Percentiles rank a stretch among this genome's conserved stretches.
These are phyloP conservation scores for Alloascoidea africana DNA, from an alignment of 805 yeast genomes.

Conservation along the genomic window DNA sequence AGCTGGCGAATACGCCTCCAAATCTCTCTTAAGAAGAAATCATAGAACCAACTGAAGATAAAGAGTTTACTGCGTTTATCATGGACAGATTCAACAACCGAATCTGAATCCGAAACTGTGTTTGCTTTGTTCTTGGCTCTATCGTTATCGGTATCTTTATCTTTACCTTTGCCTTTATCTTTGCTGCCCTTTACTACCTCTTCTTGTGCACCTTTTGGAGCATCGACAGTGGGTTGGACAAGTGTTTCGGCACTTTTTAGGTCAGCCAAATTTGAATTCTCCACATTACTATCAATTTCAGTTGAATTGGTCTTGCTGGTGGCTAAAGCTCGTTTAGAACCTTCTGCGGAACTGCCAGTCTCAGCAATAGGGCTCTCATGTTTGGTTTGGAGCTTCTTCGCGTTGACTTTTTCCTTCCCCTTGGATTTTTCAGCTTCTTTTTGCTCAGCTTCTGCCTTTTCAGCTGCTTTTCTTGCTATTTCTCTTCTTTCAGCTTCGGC, in stretches of 20 bases:
- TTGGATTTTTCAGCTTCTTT: not conserved
- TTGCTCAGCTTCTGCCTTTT: constrained; percentile 1
- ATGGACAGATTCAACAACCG: no score
- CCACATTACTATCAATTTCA: no score
- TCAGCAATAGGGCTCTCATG: no score
- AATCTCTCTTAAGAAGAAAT: no score
- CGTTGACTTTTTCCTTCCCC: constrained; percentile 1
- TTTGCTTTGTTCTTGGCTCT: not conserved
- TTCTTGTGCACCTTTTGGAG: not conserved
- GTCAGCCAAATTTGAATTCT: no score
- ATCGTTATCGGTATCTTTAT: not conserved
- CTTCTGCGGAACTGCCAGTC: no score
- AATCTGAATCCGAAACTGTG: not conserved
- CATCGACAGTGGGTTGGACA: not conserved
- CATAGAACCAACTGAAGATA: no score
- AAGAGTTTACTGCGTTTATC: no score
- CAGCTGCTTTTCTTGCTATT: not conserved
- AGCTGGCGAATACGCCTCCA: no score
- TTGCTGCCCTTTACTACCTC: not conserved
- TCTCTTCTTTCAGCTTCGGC: not conserved
- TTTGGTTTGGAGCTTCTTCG: not conserved
- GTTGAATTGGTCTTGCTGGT: no score
- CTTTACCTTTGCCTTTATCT: not conserved
- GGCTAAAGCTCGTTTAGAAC: no score
- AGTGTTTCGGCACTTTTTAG: not conserved